Percentiles rank a stretch among this genome's conserved stretches.
phyloP scores from a whole-genome alignment of 2,329 filamentous ascomycete genomes.

The Botrytis paeoniae region DNA sequence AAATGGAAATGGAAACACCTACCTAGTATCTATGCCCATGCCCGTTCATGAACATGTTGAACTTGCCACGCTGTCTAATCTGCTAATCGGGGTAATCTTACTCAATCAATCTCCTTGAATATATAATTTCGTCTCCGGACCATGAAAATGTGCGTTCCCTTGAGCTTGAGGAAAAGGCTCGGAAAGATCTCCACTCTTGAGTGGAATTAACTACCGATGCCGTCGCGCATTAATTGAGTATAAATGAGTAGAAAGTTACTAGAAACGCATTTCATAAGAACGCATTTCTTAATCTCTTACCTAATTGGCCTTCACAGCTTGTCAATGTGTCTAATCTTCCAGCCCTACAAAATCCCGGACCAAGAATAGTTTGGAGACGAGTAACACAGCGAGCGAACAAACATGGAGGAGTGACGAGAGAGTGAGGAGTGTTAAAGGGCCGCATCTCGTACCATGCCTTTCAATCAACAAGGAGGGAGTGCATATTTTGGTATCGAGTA shows the following conservation, averaged over 20 bases:
- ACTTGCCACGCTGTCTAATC: slow-evolving; percentile 9
- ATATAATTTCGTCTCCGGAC: slow-evolving; percentile 12
- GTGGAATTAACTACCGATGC: background rate
- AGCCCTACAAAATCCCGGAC: background rate
- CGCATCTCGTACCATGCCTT: background rate
- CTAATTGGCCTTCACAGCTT: background rate
- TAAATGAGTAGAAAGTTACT: background rate
- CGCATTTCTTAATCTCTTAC: background rate
- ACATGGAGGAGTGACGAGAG: background rate
- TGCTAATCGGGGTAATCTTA: background rate
- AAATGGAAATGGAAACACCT: background rate
- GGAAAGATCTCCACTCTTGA: slow-evolving; percentile 8
- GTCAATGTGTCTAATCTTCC: background rate
- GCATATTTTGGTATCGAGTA: background rate
- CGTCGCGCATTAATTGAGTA: background rate
- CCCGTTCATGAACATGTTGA: background rate
- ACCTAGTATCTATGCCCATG: background rate
- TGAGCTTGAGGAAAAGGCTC: background rate
- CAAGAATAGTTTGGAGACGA: background rate
- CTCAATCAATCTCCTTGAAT: background rate
- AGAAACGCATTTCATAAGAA: background rate
- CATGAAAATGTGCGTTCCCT: background rate
- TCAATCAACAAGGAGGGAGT: background rate
- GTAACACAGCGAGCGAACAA: background rate
- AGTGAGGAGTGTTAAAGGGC: background rate